Percentiles rank a stretch among this genome's conserved stretches.
These are phyloP conservation scores for Daldinia childiae DNA, from an alignment of 495 filamentous ascomycete genomes.

Conservation along the genomic window DNA sequence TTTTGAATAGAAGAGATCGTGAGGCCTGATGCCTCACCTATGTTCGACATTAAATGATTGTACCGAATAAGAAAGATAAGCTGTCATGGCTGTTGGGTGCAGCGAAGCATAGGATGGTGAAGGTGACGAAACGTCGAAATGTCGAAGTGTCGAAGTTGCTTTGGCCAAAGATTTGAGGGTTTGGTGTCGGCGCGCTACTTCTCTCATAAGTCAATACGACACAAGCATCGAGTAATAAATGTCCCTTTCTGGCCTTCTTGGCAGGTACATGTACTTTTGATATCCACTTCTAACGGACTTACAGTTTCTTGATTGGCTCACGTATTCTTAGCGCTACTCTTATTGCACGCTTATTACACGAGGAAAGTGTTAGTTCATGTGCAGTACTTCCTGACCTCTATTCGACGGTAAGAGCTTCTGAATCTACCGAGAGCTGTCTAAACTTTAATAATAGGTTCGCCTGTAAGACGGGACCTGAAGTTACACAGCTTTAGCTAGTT, in stretches of 20 bases:
- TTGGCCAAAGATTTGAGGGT: slow-evolving; percentile 33
- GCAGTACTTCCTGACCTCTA: slow-evolving; percentile 2
- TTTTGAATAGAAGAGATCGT: slow-evolving; percentile 31
- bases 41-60: slow-evolving; percentile 43
- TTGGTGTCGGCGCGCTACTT: slow-evolving; percentile 34
- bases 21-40: slow-evolving; percentile 45
- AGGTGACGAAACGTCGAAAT: neutral
- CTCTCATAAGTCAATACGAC: slow-evolving; percentile 10
- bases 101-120: slow-evolving; percentile 12
- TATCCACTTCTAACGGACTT: neutral
- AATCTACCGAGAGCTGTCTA: slow-evolving; percentile 31
- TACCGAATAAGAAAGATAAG: slow-evolving; percentile 22
- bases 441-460: slow-evolving; percentile 20
- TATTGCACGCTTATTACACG: slow-evolving; percentile 8
- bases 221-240: slow-evolving; percentile 11
- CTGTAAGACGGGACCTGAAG: neutral
- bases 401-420: slow-evolving; percentile 29
- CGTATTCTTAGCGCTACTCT: slow-evolving; percentile 8
- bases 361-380: slow-evolving; percentile 12
- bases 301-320: slow-evolving; percentile 16
- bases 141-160: slow-evolving; percentile 17
- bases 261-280: slow-evolving; percentile 34
- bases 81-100: slow-evolving; percentile 40
- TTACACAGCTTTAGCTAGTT: neutral
- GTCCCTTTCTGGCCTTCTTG: slow-evolving; percentile 36